These are phyloP conservation scores for Allomyces macrogynus DNA, from an alignment of 192 early-diverging fungal species.

Conservation along the genomic window DNA sequence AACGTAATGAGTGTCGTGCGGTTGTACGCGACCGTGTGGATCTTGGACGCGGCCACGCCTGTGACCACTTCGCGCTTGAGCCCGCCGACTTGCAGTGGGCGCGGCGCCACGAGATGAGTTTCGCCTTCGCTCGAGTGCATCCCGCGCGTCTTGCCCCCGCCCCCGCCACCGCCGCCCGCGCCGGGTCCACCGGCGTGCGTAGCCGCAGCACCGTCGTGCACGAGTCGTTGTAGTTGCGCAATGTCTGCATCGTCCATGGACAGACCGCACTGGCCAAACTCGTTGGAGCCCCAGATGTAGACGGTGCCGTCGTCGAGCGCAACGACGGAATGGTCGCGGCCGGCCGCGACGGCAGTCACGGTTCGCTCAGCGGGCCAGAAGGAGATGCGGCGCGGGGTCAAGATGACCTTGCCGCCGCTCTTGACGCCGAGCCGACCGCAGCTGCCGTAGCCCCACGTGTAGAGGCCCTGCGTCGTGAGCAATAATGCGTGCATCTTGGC, in stretches of 20 bases:
- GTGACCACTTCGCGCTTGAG: conserved; percentile 28
- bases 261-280: conserved; percentile 37
- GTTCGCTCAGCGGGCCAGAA: conserved; percentile 6
- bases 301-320: conserved; percentile 31
- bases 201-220: background rate
- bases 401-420: too few species aligned
- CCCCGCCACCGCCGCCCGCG: too few species aligned
- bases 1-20: conserved; percentile 31
- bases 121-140: conserved; percentile 15
- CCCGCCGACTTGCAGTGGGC: conserved; percentile 22
- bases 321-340: conserved; percentile 48
- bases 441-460: too few species aligned
- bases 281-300: conserved; percentile 45
- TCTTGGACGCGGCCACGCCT: conserved; percentile 41
- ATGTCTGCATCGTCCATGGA: too few species aligned
- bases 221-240: background rate
- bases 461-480: too few species aligned
- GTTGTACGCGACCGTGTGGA: conserved; percentile 46
- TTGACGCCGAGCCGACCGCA: too few species aligned
- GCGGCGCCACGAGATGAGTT: conserved; percentile 20
- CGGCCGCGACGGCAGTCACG: conserved; percentile 24
- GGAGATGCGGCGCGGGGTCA: too few species aligned
- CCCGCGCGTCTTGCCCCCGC: conserved; percentile 3
- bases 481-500: too few species aligned
- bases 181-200: background rate